A percentile compares a stretch with the other conserved stretches of the same genome.
phyloP scores from a whole-genome alignment of 2,329 filamentous ascomycete species.

The Polytolypa hystricis region DNA sequence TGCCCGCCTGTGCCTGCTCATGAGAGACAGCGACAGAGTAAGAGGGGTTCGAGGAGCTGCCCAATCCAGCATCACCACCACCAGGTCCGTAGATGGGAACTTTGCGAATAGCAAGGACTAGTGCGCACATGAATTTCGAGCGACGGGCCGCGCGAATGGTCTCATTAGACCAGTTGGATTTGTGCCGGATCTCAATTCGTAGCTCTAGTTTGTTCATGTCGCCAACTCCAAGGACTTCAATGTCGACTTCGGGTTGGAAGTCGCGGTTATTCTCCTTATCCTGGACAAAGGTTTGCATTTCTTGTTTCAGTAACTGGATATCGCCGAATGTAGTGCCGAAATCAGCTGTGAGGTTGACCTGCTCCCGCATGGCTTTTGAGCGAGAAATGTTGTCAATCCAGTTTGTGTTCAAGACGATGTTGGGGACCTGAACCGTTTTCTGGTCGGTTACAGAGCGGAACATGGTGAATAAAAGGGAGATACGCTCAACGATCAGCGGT shows the following conservation, averaged over 20 bases:
- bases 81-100: constrained; percentile 77
- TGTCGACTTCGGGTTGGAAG: constrained; percentile 72
- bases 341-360: constrained; percentile 64
- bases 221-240: constrained; percentile 67
- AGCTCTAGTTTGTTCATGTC: constrained; percentile 83
- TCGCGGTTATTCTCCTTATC: constrained; percentile 79
- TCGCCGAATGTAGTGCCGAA: constrained; percentile 87
- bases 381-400: constrained; percentile 93
- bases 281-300: constrained; percentile 77
- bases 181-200: constrained; percentile 76
- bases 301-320: constrained; percentile 68
- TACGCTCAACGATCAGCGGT: constrained; percentile 77
- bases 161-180: constrained; percentile 87
- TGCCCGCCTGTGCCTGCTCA: constrained; percentile 51
- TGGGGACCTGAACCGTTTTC: constrained; percentile 73
- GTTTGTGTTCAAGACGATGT: constrained; percentile 81
- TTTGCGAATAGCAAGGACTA: constrained; percentile 73
- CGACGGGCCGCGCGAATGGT: constrained; percentile 66
- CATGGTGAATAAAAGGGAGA: constrained; percentile 84
- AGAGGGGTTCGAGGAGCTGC: constrained; percentile 56
- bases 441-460: constrained; percentile 75
- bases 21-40: constrained; percentile 72
- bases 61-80: constrained; percentile 54
- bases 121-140: constrained; percentile 93
- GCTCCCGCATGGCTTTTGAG: constrained; percentile 83